Percentiles rank a stretch among this genome's conserved stretches.
phyloP scores from a whole-genome alignment of 768 basidiomycete species.

The Pleurotus citrinopileatus region DNA sequence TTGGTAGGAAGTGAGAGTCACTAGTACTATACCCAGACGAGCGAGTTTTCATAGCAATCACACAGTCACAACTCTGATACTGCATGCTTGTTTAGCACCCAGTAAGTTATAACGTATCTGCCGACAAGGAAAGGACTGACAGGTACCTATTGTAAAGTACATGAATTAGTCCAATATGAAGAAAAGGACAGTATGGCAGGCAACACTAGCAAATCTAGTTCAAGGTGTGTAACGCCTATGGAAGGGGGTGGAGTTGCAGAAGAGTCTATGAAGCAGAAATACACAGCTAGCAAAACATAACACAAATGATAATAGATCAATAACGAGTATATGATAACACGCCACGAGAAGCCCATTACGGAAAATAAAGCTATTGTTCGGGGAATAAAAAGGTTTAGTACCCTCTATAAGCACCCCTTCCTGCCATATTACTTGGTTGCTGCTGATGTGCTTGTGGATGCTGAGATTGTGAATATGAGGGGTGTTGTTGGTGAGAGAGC shows the following conservation, averaged over 20 bases:
- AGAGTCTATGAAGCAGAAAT: slow-evolving; percentile 1
- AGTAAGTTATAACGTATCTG: not conserved
- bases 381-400: slow-evolving; percentile 14
- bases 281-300: slow-evolving; percentile 8
- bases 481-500: slow-evolving; percentile 24
- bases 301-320: slow-evolving; percentile 7
- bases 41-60: too few species aligned
- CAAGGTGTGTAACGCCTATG: not conserved
- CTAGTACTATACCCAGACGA: too few species aligned
- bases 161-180: not conserved
- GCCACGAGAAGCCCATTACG: not conserved
- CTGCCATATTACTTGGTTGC: slow-evolving; percentile 30
- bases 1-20: too few species aligned
- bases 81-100: too few species aligned
- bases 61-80: too few species aligned
- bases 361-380: too few species aligned
- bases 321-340: not conserved
- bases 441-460: slow-evolving; percentile 20
- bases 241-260: not conserved
- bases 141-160: slow-evolving; percentile 5
- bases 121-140: slow-evolving; percentile 2
- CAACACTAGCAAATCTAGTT: not conserved
- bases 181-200: too few species aligned
- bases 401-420: slow-evolving; percentile 37
- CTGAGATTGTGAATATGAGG: slow-evolving; percentile 22